phyloP scores from a whole-genome alignment of 768 basidiomycete genomes.

The Aureoboletus auriporus region DNA sequence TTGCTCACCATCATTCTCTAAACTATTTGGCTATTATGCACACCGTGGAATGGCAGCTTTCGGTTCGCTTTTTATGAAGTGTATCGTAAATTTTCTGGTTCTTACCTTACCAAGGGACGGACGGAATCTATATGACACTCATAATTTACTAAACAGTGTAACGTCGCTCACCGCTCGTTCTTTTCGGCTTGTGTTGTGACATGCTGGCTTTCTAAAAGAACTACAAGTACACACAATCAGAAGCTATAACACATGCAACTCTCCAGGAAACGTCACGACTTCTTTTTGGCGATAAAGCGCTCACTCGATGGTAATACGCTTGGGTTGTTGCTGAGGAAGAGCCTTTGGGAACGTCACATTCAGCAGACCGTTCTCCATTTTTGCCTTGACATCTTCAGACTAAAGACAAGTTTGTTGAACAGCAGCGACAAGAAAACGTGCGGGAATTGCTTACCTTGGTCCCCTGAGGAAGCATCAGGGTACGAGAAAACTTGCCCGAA shows the following conservation, averaged over 20 bases:
- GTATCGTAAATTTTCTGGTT: conserved; percentile 12
- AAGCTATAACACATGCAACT: not conserved
- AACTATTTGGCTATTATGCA: conserved; percentile 58
- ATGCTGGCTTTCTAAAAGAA: not conserved
- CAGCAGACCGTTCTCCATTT: conserved; percentile 50
- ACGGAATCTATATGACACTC: not conserved
- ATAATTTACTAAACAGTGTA: not conserved
- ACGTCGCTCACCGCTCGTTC: not conserved
- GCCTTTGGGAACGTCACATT: conserved; percentile 52
- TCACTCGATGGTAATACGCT: conserved; percentile 37
- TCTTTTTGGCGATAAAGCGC: not conserved
- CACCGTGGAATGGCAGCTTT: conserved; percentile 88
- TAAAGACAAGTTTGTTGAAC: not conserved
- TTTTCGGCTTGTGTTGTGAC: not conserved
- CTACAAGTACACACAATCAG: not conserved
- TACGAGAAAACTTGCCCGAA: conserved; percentile 46
- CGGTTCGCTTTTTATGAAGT: conserved; percentile 40
- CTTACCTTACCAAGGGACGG: conserved; percentile 3
- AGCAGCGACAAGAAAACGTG: too few species aligned
- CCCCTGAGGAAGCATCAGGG: conserved; percentile 44
- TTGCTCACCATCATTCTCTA: conserved; percentile 1
- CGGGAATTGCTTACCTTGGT: conserved; percentile 35
- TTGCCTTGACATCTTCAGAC: conserved; percentile 36
- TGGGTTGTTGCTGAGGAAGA: conserved; percentile 36
- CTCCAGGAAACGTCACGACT: not conserved